Conservation (phyloP, 2,329 filamentous ascomycete genomes). For the Rhinocladiella similis region DNA sequence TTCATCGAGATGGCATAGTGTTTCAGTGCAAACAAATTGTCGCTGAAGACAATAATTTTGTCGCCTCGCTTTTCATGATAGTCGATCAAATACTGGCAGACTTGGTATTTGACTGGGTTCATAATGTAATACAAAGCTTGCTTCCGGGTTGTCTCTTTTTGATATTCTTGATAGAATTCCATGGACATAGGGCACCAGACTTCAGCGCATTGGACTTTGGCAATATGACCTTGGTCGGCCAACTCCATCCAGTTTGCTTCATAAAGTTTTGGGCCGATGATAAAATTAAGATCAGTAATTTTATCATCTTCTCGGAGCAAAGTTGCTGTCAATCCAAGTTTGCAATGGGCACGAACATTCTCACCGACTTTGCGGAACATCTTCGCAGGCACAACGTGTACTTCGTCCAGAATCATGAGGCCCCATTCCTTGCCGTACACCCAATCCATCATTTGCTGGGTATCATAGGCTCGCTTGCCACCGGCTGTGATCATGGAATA, state of each 20-base stretch:
- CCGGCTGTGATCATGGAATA: conserved; percentile 94
- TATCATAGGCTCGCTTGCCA: conserved; percentile 82
- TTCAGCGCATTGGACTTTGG: conserved; percentile 94
- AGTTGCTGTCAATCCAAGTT: conserved; percentile 91
- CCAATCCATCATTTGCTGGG: conserved; percentile 97
- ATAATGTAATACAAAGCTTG: conserved; percentile 81
- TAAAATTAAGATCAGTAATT: conserved; percentile 93
- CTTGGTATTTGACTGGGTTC: conserved; percentile 97
- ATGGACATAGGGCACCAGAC: conserved; percentile 99
- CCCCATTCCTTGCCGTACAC: conserved; percentile 90
- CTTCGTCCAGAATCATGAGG: conserved; percentile 93
- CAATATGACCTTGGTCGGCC: conserved; percentile 94
- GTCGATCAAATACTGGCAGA: conserved; percentile 96
- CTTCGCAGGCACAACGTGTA: conserved; percentile 94
- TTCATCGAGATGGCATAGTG: conserved; percentile 79
- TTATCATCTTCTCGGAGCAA: conserved; percentile 96
- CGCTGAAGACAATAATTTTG: conserved; percentile 97
- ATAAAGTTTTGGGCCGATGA: conserved; percentile 96
- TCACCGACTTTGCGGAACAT: conserved; percentile 95
- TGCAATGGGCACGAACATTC: conserved; percentile 90
- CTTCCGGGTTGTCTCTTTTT: conserved; percentile 68
- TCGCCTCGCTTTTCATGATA: conserved; percentile 90
- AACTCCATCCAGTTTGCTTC: conserved; percentile 99
- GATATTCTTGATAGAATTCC: conserved; percentile 95
- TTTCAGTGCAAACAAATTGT: conserved; percentile 91